Percentiles rank a stretch among this genome's conserved stretches.
Conservation (phyloP, 2,329 filamentous ascomycete species). For the Clarireedia homoeocarpa region DNA sequence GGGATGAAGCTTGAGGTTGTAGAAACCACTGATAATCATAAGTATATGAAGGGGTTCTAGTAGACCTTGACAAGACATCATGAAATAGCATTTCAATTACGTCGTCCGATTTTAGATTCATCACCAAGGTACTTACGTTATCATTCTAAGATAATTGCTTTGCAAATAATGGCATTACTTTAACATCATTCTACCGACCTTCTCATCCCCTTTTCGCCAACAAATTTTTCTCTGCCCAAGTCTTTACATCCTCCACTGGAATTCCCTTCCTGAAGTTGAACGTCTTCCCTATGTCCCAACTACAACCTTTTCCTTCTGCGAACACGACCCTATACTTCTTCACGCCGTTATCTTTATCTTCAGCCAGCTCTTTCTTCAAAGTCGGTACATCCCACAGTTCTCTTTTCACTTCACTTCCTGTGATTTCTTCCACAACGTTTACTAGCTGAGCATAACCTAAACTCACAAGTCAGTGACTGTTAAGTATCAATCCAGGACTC, state of each 20-base stretch:
- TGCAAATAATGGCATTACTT: no score
- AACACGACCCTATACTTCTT: constrained; percentile 56
- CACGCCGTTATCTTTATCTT: constrained; percentile 37
- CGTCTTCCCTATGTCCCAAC: constrained; percentile 47
- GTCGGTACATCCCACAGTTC: neutral
- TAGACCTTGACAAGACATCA: neutral
- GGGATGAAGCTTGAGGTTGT: constrained; percentile 52
- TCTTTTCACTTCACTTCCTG: constrained; percentile 35
- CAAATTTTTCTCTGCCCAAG: neutral
- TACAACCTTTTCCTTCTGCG: constrained; percentile 48
- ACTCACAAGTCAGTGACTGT: no score
- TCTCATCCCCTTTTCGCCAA: no score
- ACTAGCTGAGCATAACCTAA: constrained; percentile 42
- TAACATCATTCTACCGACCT: no score
- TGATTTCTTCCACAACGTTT: constrained; percentile 41
- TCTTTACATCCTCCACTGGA: constrained; percentile 25
- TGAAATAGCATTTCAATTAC: no score
- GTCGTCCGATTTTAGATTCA: no score
- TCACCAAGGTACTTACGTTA: no score
- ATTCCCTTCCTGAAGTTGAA: constrained; percentile 45
- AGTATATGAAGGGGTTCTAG: constrained; percentile 36
- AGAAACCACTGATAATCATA: constrained; percentile 49
- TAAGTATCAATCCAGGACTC: no score
- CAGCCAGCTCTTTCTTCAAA: constrained; percentile 38
- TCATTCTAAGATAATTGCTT: no score